Percentiles rank a stretch among this genome's conserved stretches.
phyloP scores from a whole-genome alignment of 169 alveolate genomes.

The Plasmodium billcollinsi region DNA sequence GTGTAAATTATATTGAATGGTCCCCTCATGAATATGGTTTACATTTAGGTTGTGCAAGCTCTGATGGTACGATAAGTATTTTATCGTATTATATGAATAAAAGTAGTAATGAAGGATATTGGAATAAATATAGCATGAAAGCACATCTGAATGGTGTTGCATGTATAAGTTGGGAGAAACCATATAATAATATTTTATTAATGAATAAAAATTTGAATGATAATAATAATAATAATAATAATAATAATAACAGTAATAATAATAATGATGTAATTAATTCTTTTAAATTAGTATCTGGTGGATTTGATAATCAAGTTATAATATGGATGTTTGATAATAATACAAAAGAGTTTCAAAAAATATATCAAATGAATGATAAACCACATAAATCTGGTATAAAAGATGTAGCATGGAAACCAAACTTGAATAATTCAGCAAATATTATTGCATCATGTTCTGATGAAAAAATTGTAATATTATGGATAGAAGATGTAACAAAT shows the following conservation, averaged over 20 bases:
- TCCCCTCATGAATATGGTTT: constrained; percentile 90
- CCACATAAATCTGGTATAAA: constrained; percentile 89
- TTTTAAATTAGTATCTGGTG: constrained; percentile 90
- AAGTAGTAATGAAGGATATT: constrained; percentile 75
- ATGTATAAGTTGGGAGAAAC: constrained; percentile 88
- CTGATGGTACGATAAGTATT: constrained; percentile 85
- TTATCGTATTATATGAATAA: constrained; percentile 64
- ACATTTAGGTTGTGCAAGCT: constrained; percentile 85
- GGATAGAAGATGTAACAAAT: constrained; percentile 79
- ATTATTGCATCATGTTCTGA: constrained; percentile 87
- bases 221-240: not conserved
- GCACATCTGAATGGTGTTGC: constrained; percentile 89
- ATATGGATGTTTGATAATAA: constrained; percentile 88
- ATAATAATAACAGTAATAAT: not conserved
- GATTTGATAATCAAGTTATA: constrained; percentile 88
- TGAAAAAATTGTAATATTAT: constrained; percentile 79
- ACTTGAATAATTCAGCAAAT: constrained; percentile 80
- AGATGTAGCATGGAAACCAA: constrained; percentile 92
- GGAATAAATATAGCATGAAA: constrained; percentile 83
- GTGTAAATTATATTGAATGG: constrained; percentile 88
- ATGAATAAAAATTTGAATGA: constrained; percentile 66
- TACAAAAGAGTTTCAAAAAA: constrained; percentile 78
- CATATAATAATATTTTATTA: constrained; percentile 65
- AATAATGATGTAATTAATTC: constrained; percentile 54
- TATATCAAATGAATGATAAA: constrained; percentile 75